Evolutionary conservation across 371 early-diverging fungal species (phyloP).

Genomic region (Massospora cicadina): DNA sequence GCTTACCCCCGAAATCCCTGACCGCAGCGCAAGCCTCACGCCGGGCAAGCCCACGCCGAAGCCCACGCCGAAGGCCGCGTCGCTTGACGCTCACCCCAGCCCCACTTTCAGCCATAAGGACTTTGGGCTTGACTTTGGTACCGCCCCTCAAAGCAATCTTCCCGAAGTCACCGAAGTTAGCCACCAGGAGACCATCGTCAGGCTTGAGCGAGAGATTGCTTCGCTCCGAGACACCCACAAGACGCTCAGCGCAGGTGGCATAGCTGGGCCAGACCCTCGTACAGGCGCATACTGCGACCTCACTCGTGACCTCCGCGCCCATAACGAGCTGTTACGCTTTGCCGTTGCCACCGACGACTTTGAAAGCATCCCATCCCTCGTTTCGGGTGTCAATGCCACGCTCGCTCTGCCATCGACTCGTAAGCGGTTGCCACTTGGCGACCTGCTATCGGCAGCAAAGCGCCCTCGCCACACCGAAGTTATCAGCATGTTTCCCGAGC

Average conservation of each 20-base stretch:
- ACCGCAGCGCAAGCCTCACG: neutral
- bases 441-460: neutral
- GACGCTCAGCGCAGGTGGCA: neutral
- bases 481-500: neutral
- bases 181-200: constrained; percentile 3
- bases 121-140: neutral
- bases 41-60: neutral
- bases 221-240: neutral
- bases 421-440: neutral
- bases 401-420: neutral
- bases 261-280: neutral
- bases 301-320: neutral
- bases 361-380: neutral
- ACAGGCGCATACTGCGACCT: neutral
- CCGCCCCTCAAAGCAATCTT: neutral
- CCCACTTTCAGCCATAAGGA: neutral
- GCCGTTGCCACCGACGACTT: neutral
- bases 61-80: neutral
- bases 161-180: neutral
- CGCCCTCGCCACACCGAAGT: neutral
- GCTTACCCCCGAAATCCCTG: neutral
- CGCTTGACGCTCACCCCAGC: neutral
- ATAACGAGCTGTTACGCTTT: neutral
- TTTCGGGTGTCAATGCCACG: neutral
- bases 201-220: constrained; percentile 10